phyloP scores from a whole-genome alignment of 176 grass and related monocot species.

The Juncus effusus region DNA sequence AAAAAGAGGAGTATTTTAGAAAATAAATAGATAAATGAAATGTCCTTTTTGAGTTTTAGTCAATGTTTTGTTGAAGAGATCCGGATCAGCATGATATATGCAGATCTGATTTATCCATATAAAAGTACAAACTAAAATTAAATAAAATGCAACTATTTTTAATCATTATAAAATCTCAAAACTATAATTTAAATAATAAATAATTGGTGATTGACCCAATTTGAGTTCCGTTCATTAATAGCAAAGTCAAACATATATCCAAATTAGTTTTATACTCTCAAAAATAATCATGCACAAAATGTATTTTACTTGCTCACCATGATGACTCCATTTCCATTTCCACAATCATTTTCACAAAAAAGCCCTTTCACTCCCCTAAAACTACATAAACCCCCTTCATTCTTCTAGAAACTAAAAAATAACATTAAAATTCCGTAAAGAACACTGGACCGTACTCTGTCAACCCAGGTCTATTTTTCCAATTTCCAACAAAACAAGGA shows the following conservation, averaged over 20 bases:
- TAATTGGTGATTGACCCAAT: too few species aligned
- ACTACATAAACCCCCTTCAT: not conserved
- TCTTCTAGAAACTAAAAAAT: not conserved
- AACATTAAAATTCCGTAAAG: too few species aligned
- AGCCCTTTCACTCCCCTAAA: too few species aligned
- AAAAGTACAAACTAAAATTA: slow-evolving; percentile 8
- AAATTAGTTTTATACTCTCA: not conserved
- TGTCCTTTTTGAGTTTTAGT: not conserved
- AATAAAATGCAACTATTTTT: slow-evolving; percentile 1
- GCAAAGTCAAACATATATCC: not conserved
- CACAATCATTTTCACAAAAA: too few species aligned
- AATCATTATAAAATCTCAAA: not conserved
- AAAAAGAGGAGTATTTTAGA: too few species aligned
- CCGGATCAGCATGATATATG: slow-evolving; percentile 2
- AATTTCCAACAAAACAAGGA: not conserved
- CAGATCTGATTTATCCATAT: not conserved
- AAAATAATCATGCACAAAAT: not conserved
- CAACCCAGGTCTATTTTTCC: too few species aligned
- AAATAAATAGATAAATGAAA: not conserved
- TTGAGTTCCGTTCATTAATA: too few species aligned
- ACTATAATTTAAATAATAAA: too few species aligned
- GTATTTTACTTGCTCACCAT: not conserved
- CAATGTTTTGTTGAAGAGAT: not conserved
- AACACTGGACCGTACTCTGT: too few species aligned
- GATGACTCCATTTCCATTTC: too few species aligned